A percentile compares a stretch with the other conserved stretches of the same genome.
phyloP scores from a whole-genome alignment of 371 early-diverging fungal species.

The Mucor ambiguus region DNA sequence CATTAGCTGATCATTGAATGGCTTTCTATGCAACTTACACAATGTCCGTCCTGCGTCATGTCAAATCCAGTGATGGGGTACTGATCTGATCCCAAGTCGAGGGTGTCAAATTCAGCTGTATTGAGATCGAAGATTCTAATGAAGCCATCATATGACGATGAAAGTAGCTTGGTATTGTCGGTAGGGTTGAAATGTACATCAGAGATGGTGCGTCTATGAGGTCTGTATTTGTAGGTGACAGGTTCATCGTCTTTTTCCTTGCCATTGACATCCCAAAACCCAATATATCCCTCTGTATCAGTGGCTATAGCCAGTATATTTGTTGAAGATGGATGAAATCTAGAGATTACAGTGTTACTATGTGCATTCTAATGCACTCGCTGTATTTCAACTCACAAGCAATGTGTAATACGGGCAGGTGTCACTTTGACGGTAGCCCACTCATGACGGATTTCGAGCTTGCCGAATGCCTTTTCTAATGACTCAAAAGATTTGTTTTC shows the following conservation, averaged over 20 bases:
- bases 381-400: constrained; percentile 27
- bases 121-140: constrained; percentile 66
- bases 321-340: constrained; percentile 64
- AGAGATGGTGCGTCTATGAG: constrained; percentile 60
- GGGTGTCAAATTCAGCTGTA: constrained; percentile 50
- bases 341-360: constrained; percentile 17
- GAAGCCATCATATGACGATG: constrained; percentile 70
- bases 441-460: constrained; percentile 41
- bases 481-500: constrained; percentile 7
- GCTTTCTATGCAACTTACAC: constrained; percentile 20
- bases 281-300: constrained; percentile 64
- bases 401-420: constrained; percentile 54
- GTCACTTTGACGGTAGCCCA: constrained; percentile 65
- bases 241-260: constrained; percentile 55
- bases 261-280: constrained; percentile 68
- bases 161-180: constrained; percentile 53
- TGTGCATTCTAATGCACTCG: neutral
- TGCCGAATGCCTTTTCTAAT: constrained; percentile 12
- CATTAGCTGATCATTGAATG: neutral
- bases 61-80: constrained; percentile 51
- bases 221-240: constrained; percentile 58
- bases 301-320: constrained; percentile 65
- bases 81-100: constrained; percentile 34
- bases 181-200: constrained; percentile 57
- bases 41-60: constrained; percentile 44